Conservation (phyloP, 2,329 filamentous ascomycete species). For the Didymella keratinophila region DNA sequence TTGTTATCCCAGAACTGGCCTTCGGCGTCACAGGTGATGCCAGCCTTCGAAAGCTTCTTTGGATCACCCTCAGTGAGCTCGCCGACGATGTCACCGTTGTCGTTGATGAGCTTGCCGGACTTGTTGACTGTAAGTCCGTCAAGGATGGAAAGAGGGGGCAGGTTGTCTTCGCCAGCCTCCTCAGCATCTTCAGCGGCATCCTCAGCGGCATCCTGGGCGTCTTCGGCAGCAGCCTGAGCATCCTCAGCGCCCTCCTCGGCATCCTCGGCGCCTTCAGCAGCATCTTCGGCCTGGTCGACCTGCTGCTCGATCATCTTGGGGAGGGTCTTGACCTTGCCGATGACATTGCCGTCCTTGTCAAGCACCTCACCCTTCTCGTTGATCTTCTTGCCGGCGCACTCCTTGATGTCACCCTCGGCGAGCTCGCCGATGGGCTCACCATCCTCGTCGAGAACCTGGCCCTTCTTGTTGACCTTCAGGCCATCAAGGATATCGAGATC, state of each 20-base stretch:
- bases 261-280: constrained; percentile 41
- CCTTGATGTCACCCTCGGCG: constrained; percentile 64
- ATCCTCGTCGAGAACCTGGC: constrained; percentile 61
- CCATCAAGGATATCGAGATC: constrained; percentile 60
- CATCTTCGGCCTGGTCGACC: constrained; percentile 43
- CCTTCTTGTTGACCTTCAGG: constrained; percentile 67
- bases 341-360: constrained; percentile 69
- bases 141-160: constrained; percentile 59
- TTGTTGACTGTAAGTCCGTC: constrained; percentile 61
- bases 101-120: constrained; percentile 59
- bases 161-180: constrained; percentile 42
- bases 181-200: constrained; percentile 45
- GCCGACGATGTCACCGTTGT: constrained; percentile 57
- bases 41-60: constrained; percentile 62
- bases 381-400: constrained; percentile 71
- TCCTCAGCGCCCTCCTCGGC: constrained; percentile 45
- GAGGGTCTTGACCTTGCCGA: constrained; percentile 66
- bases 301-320: constrained; percentile 53
- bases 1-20: constrained; percentile 64
- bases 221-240: constrained; percentile 42
- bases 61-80: constrained; percentile 60
- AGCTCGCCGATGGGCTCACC: constrained; percentile 63
- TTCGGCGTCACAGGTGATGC: constrained; percentile 54
- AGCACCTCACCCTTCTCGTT: constrained; percentile 71
- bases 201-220: constrained; percentile 45